Conservation (phyloP, 2,329 filamentous ascomycete genomes). For the Aureobasidium sp. region DNA sequence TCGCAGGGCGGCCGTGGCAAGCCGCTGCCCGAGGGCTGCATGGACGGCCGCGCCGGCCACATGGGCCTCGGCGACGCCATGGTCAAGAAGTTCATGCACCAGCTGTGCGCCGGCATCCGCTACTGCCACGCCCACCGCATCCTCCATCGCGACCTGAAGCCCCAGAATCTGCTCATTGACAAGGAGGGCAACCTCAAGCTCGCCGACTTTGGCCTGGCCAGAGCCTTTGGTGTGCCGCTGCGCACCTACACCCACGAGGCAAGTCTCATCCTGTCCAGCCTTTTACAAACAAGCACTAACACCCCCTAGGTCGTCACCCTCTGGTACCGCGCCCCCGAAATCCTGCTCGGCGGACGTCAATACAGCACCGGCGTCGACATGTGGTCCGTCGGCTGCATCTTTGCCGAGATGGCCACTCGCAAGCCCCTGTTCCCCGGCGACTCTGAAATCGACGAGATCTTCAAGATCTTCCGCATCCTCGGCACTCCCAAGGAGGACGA, state of each 20-base stretch:
- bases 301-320: slow-evolving; percentile 67
- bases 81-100: slow-evolving; percentile 87
- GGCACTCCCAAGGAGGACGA: slow-evolving; percentile 75
- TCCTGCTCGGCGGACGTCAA: slow-evolving; percentile 80
- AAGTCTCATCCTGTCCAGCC: slow-evolving; percentile 13
- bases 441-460: slow-evolving; percentile 89
- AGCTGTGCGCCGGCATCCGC: slow-evolving; percentile 85
- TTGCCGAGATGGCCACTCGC: slow-evolving; percentile 92
- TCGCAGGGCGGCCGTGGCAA: slow-evolving; percentile 80
- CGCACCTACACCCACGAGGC: slow-evolving; percentile 89
- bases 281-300: background rate
- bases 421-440: slow-evolving; percentile 90
- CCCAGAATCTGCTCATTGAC: slow-evolving; percentile 94
- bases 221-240: slow-evolving; percentile 85
- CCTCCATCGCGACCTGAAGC: slow-evolving; percentile 93
- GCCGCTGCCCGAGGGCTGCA: slow-evolving; percentile 65
- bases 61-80: slow-evolving; percentile 71
- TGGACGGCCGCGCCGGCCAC: slow-evolving; percentile 54
- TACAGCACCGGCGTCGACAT: slow-evolving; percentile 94
- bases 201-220: slow-evolving; percentile 87
- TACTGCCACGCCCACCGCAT: slow-evolving; percentile 98
- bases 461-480: slow-evolving; percentile 79
- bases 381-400: slow-evolving; percentile 93
- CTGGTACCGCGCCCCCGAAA: slow-evolving; percentile 88
- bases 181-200: slow-evolving; percentile 84